phyloP scores from a whole-genome alignment of 1,284 basidiomycete species.

The Porodaedalea pini region DNA sequence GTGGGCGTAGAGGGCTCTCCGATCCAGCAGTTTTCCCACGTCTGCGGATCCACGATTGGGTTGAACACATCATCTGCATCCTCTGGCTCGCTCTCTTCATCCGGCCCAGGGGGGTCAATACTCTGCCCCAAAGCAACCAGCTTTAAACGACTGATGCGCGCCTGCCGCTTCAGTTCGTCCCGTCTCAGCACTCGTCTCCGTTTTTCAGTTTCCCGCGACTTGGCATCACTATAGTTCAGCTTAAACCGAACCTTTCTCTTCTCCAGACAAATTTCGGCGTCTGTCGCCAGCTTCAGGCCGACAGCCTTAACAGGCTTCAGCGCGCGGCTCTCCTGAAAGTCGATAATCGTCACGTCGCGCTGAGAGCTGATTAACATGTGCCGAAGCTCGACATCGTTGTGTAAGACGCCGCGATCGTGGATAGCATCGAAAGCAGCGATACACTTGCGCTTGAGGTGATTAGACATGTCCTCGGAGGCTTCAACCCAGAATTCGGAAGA shows the following conservation, averaged over 20 bases:
- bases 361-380: constrained; percentile 59
- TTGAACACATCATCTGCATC: constrained; percentile 11
- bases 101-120: neutral
- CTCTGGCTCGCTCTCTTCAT: constrained; percentile 10
- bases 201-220: neutral
- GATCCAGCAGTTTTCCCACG: constrained; percentile 9
- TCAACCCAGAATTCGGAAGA: constrained; percentile 55
- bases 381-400: constrained; percentile 47
- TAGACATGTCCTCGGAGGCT: constrained; percentile 49
- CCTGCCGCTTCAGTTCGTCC: neutral
- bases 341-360: constrained; percentile 50
- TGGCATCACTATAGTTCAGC: constrained; percentile 32
- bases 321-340: constrained; percentile 50
- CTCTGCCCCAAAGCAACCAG: neutral
- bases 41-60: constrained; percentile 9
- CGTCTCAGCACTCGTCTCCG: neutral
- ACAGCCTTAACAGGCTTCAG: constrained; percentile 35
- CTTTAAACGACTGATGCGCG: neutral
- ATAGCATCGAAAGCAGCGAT: constrained; percentile 47
- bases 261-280: constrained; percentile 45
- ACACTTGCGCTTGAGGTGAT: constrained; percentile 45
- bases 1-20: constrained; percentile 4
- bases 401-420: constrained; percentile 47
- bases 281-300: constrained; percentile 35
- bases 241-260: constrained; percentile 54